phyloP scores from a whole-genome alignment of 768 basidiomycete species.

The Lentinula edodes region DNA sequence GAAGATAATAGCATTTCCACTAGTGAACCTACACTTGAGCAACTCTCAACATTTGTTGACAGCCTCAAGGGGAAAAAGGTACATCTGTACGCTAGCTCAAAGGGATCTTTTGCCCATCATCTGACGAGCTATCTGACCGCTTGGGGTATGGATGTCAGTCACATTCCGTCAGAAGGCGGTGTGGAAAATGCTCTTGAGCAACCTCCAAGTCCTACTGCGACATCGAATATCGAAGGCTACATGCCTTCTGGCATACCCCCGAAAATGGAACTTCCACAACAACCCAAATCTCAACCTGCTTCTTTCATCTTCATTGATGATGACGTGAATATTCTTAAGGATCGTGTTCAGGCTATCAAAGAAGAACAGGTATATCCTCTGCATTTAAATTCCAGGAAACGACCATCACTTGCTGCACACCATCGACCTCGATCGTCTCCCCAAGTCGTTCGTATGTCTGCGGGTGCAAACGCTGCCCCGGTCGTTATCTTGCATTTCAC shows the following conservation, averaged over 20 bases:
- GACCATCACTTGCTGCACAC: conserved; percentile 60
- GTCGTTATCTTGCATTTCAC: conserved; percentile 85
- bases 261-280: conserved; percentile 15
- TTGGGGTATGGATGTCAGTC: conserved; percentile 93
- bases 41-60: conserved; percentile 76
- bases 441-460: conserved; percentile 60
- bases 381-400: conserved; percentile 42
- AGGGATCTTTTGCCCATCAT: conserved; percentile 86
- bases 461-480: conserved; percentile 23
- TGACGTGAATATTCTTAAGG: conserved; percentile 74
- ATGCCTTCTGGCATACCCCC: conserved; percentile 11
- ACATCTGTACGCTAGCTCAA: conserved; percentile 78
- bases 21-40: conserved; percentile 73
- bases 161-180: conserved; percentile 59
- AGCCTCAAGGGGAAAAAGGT: conserved; percentile 80
- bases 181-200: conserved; percentile 30
- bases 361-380: conserved; percentile 44
- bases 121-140: conserved; percentile 88
- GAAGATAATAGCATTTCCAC: conserved; percentile 49
- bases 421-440: conserved; percentile 80
- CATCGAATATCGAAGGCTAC: conserved; percentile 4
- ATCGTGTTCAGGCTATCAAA: conserved; percentile 64
- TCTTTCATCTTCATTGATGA: conserved; percentile 92
- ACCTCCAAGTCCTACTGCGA: conserved; percentile 10
- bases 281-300: conserved; percentile 20